Evolutionary conservation across 176 grass and related monocot genomes (phyloP), one percentile per base, ranked within the genome.

Genomic region (Puya raimondii): DNA sequence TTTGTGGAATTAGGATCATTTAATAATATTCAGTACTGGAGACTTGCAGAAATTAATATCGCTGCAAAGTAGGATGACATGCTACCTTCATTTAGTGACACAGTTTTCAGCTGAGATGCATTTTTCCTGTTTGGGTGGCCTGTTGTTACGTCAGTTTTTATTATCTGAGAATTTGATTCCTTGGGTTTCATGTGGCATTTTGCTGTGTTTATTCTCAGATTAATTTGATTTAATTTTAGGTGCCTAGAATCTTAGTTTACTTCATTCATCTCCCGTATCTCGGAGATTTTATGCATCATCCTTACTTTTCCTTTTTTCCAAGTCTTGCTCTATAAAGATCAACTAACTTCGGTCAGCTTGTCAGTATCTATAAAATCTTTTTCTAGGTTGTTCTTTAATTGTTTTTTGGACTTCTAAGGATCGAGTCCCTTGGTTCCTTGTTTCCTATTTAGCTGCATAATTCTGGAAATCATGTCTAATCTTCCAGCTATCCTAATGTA

Each of bases 1-100:
- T 67, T n/a, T 67, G 26, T 67, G 27, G 47, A 67, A n/a, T 67
- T 67, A 33, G 65, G 33, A 6, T 67, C 65, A 67, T 49, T 49
- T 67, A 67, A 14, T n/a, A 17, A 67, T n/a, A 47, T 66, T 48
- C 33, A 67, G 65, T 48, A 67, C 33, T 48, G 3, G 10, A 67
- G 29, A 48, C 65, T 67, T 48, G 48, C 48, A 67, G 27, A 67
- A 67, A 13, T 67, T 67, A 26, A 48, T 67, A 47, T 67, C 18
- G 14, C 49, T 25, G 33, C 65, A 15, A 48, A 67, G 65, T 16
- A 67, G 65, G 65, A 67, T 67, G 13, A 12, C 65, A 48, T 67
- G 65, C 65, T 67, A 67, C 48, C 65, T 67, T 67, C 65, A 67
- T 67, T 67, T 67, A 67, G 42, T 26, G 65, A 26, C 65, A 47